These are phyloP conservation scores for Angomonas ambiguus DNA, from an alignment of 208 protist genomes.

Conservation along the genomic window DNA sequence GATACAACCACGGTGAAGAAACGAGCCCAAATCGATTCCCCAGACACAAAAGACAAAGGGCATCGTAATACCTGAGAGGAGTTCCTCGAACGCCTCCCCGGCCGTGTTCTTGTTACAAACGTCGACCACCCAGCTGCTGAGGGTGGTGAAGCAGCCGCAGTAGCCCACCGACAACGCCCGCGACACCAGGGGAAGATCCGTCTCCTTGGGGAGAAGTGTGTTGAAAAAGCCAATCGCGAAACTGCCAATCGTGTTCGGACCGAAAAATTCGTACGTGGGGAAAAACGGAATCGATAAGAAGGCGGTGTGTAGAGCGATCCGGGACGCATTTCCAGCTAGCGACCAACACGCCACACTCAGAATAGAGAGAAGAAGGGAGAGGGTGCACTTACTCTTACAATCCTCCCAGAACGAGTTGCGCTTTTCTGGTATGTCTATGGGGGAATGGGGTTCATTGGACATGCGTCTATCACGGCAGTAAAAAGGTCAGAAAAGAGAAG, in stretches of 20 bases:
- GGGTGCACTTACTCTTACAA: not conserved
- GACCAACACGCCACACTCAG: slow-evolving; percentile 34
- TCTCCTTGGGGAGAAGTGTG: slow-evolving; percentile 16
- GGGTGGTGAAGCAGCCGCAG: slow-evolving; percentile 55
- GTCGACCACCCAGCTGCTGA: slow-evolving; percentile 53
- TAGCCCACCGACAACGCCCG: slow-evolving; percentile 43
- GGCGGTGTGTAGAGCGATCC: slow-evolving; percentile 22
- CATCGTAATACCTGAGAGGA: slow-evolving; percentile 46
- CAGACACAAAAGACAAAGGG: slow-evolving; percentile 45
- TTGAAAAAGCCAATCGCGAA: slow-evolving; percentile 39
- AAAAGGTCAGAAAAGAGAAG: slow-evolving; percentile 5
- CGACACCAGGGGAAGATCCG: slow-evolving; percentile 23
- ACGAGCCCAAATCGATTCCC: slow-evolving; percentile 26
- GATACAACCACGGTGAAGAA: slow-evolving; percentile 13
- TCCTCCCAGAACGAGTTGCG: slow-evolving; percentile 1
- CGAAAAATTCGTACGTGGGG: slow-evolving; percentile 33
- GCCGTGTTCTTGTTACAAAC: slow-evolving; percentile 23
- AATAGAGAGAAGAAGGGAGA: slow-evolving; percentile 23
- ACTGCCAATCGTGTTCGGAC: slow-evolving; percentile 39
- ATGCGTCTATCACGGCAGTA: not conserved
- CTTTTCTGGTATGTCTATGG: not conserved
- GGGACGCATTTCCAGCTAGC: slow-evolving; percentile 45
- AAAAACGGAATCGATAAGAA: slow-evolving; percentile 26
- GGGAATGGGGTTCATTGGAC: not conserved
- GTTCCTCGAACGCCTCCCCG: slow-evolving; percentile 31